Conservation (phyloP, 495 filamentous ascomycete genomes). For the Mytilinidion resinicola region DNA sequence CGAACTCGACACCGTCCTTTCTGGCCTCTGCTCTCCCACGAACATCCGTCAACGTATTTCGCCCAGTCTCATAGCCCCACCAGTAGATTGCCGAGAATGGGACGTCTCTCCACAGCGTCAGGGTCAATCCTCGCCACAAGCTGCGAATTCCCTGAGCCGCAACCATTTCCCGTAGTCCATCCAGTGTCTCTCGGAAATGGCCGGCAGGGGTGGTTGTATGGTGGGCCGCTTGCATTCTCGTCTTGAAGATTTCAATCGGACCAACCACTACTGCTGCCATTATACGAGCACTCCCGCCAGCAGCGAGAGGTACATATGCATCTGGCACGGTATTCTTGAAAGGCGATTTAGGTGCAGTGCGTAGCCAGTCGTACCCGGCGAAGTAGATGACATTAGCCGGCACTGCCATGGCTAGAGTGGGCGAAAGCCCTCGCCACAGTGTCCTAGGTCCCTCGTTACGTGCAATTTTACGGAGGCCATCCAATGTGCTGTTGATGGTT, state of each 20-base stretch:
- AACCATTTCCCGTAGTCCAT: slow-evolving; percentile 74
- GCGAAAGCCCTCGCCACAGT: slow-evolving; percentile 87
- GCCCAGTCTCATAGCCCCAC: slow-evolving; percentile 88
- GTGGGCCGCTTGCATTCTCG: slow-evolving; percentile 76
- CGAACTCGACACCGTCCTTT: slow-evolving; percentile 22
- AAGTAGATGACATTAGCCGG: slow-evolving; percentile 98
- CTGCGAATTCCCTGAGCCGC: slow-evolving; percentile 64
- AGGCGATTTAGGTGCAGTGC: slow-evolving; percentile 61
- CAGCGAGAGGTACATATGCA: slow-evolving; percentile 67
- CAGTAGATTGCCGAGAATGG: slow-evolving; percentile 97
- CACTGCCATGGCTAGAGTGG: slow-evolving; percentile 89
- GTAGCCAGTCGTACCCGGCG: slow-evolving; percentile 94
- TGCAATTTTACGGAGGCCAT: slow-evolving; percentile 93
- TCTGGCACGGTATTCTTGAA: slow-evolving; percentile 44
- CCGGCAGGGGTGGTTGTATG: slow-evolving; percentile 47
- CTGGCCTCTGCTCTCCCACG: slow-evolving; percentile 43
- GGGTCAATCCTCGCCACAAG: slow-evolving; percentile 85
- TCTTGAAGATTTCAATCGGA: slow-evolving; percentile 93
- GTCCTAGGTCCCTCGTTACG: slow-evolving; percentile 82
- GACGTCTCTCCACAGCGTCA: slow-evolving; percentile 95
- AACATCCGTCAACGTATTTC: slow-evolving; percentile 55
- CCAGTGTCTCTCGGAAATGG: slow-evolving; percentile 66
- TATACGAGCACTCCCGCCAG: slow-evolving; percentile 69
- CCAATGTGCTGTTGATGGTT: slow-evolving; percentile 83
- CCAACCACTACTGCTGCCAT: slow-evolving; percentile 76